These are phyloP conservation scores for Paramyrothecium sp. DNA, from an alignment of 2,329 filamentous ascomycete genomes.

Conservation along the genomic window DNA sequence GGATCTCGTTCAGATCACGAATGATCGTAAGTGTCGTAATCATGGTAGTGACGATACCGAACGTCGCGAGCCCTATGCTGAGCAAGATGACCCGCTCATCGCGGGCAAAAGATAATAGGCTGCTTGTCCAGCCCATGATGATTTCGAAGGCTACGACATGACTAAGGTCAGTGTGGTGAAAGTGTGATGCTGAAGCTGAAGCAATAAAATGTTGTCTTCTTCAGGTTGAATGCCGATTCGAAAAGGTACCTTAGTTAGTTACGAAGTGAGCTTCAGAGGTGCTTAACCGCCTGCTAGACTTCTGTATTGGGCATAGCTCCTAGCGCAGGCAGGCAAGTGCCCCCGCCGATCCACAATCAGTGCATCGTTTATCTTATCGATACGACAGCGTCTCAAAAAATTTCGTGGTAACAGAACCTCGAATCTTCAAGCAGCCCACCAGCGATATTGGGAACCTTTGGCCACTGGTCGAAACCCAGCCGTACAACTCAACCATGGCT, in stretches of 20 bases:
- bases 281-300: slow-evolving; percentile 12
- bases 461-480: slow-evolving; percentile 6
- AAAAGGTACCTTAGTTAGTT: no score
- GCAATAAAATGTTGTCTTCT: no score
- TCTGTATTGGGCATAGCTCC: slow-evolving; percentile 5
- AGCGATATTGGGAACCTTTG: neutral
- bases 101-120: slow-evolving; percentile 30
- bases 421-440: neutral
- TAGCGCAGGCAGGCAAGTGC: no score
- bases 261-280: neutral
- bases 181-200: neutral
- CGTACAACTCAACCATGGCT: slow-evolving; percentile 63
- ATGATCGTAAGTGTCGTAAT: slow-evolving; percentile 57
- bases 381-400: slow-evolving; percentile 9
- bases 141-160: slow-evolving; percentile 6
- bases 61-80: slow-evolving; percentile 55
- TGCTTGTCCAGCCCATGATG: slow-evolving; percentile 38
- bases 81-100: slow-evolving; percentile 55
- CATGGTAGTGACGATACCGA: slow-evolving; percentile 57
- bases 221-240: no score
- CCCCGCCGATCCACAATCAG: neutral
- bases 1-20: slow-evolving; percentile 65
- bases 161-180: neutral
- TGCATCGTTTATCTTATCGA: slow-evolving; percentile 9
- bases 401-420: slow-evolving; percentile 2